Evolutionary conservation across 2,329 filamentous ascomycete species (phyloP).

Genomic region (Venturia nashicola): DNA sequence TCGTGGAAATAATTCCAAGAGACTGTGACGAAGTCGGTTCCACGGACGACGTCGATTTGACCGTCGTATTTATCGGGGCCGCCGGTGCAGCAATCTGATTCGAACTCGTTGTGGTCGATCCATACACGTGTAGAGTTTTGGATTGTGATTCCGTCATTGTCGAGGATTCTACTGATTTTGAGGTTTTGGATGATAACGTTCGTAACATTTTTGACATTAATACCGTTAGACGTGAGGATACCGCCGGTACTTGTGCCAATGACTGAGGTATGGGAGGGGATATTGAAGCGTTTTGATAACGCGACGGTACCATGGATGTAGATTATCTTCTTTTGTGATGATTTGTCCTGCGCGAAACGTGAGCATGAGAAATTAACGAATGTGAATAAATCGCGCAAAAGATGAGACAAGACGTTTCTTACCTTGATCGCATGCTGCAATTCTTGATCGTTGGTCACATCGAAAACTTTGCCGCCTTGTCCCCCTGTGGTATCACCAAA

Average conservation of each 20-base stretch:
- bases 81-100: constrained; percentile 24
- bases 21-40: constrained; percentile 34
- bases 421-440: background rate
- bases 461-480: constrained; percentile 11
- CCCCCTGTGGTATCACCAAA: constrained; percentile 19
- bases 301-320: constrained; percentile 32
- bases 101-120: constrained; percentile 38
- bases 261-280: constrained; percentile 35
- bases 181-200: constrained; percentile 32
- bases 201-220: constrained; percentile 23
- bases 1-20: constrained; percentile 40
- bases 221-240: constrained; percentile 24
- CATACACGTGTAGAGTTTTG: constrained; percentile 34
- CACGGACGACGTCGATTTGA: constrained; percentile 34
- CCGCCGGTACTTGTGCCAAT: constrained; percentile 25
- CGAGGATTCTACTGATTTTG: constrained; percentile 23
- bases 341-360: constrained; percentile 15
- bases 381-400: background rate
- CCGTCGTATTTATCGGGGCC: constrained; percentile 33
- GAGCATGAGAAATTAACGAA: constrained; percentile 13
- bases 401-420: background rate
- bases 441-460: constrained; percentile 15
- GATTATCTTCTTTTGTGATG: constrained; percentile 22
- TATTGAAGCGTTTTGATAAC: constrained; percentile 28
- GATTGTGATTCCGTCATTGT: constrained; percentile 32